phyloP scores from a whole-genome alignment of 257 asterid genomes.

The Gentiana dahurica region DNA sequence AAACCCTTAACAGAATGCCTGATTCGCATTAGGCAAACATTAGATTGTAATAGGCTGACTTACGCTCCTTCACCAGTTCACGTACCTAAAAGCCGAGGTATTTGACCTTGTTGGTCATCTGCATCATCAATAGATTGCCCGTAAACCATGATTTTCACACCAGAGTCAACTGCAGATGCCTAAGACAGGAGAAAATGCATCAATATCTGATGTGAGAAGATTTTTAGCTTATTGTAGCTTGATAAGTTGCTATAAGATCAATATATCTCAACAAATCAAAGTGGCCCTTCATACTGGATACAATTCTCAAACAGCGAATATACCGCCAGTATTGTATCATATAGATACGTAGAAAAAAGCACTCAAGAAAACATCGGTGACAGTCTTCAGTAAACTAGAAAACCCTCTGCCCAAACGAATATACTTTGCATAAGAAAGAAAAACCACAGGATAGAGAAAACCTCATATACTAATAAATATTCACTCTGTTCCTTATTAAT shows the following conservation, averaged over 20 bases:
- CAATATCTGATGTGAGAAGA: not conserved
- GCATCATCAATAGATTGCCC: conserved; percentile 68
- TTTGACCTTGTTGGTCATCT: conserved; percentile 57
- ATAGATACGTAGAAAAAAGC: not conserved
- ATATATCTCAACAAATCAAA: no score
- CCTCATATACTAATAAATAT: no score
- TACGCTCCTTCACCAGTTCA: conserved; percentile 4
- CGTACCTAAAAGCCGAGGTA: conserved; percentile 96
- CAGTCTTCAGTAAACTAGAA: not conserved
- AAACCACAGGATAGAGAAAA: no score
- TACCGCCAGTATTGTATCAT: not conserved
- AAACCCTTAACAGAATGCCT: no score
- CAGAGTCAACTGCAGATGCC: conserved; percentile 75
- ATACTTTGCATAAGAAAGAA: not conserved
- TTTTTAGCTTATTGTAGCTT: no score
- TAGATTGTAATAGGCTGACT: no score
- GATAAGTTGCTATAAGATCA: no score
- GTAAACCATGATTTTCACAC: conserved; percentile 66
- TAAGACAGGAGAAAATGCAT: conserved; percentile 13
- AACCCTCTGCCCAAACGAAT: not conserved
- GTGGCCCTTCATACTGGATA: no score
- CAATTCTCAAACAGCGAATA: not conserved
- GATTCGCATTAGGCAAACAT: no score
- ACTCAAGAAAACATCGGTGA: not conserved
- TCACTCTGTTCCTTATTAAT: no score